phyloP scores from a whole-genome alignment of 495 filamentous ascomycete genomes.

The Melanomma pulvis-pyrius region DNA sequence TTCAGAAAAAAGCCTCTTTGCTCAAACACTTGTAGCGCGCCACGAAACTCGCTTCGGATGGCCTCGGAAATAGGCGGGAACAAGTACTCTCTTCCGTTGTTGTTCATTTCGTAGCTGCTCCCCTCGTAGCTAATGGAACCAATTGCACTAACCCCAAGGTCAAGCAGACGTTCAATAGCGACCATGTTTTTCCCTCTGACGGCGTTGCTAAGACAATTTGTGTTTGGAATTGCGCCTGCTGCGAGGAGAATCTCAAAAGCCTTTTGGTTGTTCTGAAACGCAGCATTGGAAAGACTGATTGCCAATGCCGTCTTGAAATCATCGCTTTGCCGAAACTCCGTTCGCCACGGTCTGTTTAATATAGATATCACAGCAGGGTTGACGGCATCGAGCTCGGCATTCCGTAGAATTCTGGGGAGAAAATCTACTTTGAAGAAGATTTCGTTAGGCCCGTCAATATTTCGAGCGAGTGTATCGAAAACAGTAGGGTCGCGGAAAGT shows the following conservation, averaged over 20 bases:
- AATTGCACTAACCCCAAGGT: background rate
- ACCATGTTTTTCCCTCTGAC: background rate
- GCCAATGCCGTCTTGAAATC: background rate
- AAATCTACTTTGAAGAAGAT: background rate
- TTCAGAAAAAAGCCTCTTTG: background rate
- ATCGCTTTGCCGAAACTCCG: background rate
- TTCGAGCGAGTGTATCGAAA: background rate
- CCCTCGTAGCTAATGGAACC: background rate
- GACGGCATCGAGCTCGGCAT: background rate
- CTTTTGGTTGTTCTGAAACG: background rate
- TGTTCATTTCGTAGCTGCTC: background rate
- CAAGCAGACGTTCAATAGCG: background rate
- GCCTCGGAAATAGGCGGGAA: background rate
- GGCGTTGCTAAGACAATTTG: background rate
- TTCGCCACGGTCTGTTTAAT: background rate
- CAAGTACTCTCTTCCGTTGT: background rate
- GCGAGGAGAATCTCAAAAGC: background rate
- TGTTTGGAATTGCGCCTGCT: background rate
- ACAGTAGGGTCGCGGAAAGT: background rate
- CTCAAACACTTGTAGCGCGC: background rate
- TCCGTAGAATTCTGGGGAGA: background rate
- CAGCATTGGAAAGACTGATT: background rate
- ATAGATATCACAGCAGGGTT: background rate
- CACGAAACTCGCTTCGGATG: background rate
- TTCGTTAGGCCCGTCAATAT: background rate